Evolutionary conservation across 352 stramenopile species (phyloP).

Genomic region (Phytophthora citricola): DNA sequence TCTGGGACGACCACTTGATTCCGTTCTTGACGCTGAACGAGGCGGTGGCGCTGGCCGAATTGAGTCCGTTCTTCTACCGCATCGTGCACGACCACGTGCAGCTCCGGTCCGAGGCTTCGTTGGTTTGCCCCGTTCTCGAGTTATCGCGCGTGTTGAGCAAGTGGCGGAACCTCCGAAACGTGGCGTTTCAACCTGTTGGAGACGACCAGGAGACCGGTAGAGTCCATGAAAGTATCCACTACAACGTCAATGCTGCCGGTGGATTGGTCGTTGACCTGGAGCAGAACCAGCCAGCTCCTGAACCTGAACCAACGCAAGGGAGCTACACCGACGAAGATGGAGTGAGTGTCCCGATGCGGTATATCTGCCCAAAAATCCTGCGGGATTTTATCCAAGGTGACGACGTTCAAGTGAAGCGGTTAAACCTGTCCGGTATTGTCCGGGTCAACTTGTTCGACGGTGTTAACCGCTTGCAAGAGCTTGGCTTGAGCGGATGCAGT

Average conservation of each 20-base stretch:
- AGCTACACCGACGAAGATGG: slow-evolving; percentile 28
- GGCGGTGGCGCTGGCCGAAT: slow-evolving; percentile 56
- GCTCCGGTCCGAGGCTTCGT: slow-evolving; percentile 46
- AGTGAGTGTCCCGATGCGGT: slow-evolving; percentile 32
- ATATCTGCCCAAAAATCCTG: slow-evolving; percentile 43
- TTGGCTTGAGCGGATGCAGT: slow-evolving; percentile 69
- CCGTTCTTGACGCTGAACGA: slow-evolving; percentile 64
- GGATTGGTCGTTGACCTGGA: slow-evolving; percentile 30
- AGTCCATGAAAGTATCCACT: slow-evolving; percentile 41
- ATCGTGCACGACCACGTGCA: slow-evolving; percentile 58
- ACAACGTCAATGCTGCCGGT: slow-evolving; percentile 41
- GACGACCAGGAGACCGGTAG: slow-evolving; percentile 12
- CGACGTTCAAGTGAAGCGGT: slow-evolving; percentile 31
- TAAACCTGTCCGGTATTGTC: slow-evolving; percentile 61
- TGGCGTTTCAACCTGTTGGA: slow-evolving; percentile 65
- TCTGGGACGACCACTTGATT: slow-evolving; percentile 63
- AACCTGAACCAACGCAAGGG: slow-evolving; percentile 23
- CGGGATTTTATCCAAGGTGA: slow-evolving; percentile 32
- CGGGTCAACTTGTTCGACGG: slow-evolving; percentile 64
- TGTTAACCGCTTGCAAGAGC: slow-evolving; percentile 47
- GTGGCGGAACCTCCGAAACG: slow-evolving; percentile 65
- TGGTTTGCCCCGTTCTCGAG: slow-evolving; percentile 45
- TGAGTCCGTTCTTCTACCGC: slow-evolving; percentile 59
- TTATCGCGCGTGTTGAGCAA: slow-evolving; percentile 42
- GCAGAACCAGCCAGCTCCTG: slow-evolving; percentile 27